Evolutionary conservation across 139 green algal species (phyloP).

Genomic region (Diplosphaera chodatii): DNA sequence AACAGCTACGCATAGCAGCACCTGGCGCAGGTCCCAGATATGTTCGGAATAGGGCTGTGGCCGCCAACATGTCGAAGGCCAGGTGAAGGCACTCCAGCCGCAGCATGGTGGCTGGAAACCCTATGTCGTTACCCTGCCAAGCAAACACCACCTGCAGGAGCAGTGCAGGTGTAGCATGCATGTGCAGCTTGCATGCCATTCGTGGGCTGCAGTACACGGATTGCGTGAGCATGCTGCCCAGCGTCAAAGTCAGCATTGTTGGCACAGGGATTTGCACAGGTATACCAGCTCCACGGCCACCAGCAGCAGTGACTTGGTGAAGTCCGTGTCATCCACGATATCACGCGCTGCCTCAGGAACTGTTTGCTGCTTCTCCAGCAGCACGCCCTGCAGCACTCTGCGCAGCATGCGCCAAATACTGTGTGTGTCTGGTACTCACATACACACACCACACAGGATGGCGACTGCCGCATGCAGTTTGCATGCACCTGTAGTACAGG

Average conservation of each 20-base stretch:
- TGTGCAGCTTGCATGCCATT: no score
- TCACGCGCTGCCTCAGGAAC: not conserved
- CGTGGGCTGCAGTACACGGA: no score
- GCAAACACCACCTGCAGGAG: not conserved
- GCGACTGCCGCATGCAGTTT: no score
- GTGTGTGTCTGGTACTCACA: no score
- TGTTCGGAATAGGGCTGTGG: not conserved
- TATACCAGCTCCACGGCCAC: not conserved
- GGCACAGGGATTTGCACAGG: no score
- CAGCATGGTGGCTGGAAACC: slow-evolving; percentile 6
- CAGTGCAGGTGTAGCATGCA: no score
- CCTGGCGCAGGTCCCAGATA: not conserved
- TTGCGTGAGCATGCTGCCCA: no score
- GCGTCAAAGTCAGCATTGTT: no score
- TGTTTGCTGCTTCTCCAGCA: not conserved
- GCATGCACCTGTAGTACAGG: not conserved
- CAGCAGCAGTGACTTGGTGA: not conserved
- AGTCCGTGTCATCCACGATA: not conserved
- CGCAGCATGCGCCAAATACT: no score
- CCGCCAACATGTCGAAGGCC: not conserved
- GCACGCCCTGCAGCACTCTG: not conserved
- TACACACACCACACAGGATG: no score
- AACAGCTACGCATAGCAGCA: no score
- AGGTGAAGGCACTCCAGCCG: not conserved
- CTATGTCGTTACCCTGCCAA: not conserved